Evolutionary conservation across 2,329 filamentous ascomycete genomes (phyloP).

Genomic region (Claviceps purpurea): DNA sequence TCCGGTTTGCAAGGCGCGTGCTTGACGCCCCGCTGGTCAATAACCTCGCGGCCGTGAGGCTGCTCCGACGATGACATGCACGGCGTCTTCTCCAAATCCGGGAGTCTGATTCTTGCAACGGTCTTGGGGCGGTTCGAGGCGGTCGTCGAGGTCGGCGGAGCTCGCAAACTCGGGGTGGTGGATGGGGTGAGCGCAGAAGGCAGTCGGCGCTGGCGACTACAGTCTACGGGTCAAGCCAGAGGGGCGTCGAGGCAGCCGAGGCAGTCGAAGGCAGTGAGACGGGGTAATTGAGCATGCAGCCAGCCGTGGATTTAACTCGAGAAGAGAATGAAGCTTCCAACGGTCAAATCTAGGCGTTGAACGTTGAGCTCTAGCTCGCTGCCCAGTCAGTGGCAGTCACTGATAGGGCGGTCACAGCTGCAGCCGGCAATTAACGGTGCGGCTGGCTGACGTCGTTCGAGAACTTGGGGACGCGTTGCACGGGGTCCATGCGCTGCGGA

Average conservation of each 20-base stretch:
- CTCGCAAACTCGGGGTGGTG: not conserved
- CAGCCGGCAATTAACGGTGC: too few species aligned
- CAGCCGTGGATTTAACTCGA: not conserved
- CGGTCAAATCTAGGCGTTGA: too few species aligned
- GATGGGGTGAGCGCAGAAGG: not conserved
- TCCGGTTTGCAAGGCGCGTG: not conserved
- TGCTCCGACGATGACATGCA: constrained; percentile 25
- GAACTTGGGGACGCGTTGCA: too few species aligned
- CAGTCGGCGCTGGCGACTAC: not conserved
- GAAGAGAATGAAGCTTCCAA: not conserved
- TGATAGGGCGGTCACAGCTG: too few species aligned
- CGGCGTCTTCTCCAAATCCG: constrained; percentile 3
- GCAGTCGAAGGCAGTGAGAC: not conserved
- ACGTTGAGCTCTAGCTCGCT: too few species aligned
- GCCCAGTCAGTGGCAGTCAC: too few species aligned
- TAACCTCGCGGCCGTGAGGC: constrained; percentile 13
- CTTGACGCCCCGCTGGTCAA: constrained; percentile 4
- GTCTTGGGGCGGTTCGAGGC: not conserved
- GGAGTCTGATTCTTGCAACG: not conserved
- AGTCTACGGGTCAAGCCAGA: not conserved
- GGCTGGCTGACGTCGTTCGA: too few species aligned
- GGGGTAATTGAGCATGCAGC: not conserved
- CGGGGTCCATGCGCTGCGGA: too few species aligned
- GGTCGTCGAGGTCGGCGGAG: not conserved
- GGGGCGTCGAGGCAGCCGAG: not conserved